phyloP scores from a whole-genome alignment of 768 basidiomycete genomes.

The Hysterangium stoloniferum region DNA sequence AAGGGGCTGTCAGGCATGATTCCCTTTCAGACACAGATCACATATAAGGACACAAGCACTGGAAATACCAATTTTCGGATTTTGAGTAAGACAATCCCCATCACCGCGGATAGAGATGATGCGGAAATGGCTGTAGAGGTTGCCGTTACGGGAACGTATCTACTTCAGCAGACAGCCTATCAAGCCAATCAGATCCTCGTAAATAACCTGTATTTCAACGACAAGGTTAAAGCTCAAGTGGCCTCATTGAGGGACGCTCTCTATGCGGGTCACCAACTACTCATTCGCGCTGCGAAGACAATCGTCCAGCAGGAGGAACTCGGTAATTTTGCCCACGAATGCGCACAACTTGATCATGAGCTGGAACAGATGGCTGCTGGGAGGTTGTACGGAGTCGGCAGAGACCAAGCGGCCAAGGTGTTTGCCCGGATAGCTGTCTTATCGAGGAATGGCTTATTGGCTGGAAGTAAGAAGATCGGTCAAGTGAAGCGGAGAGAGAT shows the following conservation, averaged over 20 bases:
- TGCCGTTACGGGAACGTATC: neutral
- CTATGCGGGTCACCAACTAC: constrained; percentile 4
- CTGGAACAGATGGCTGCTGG: neutral
- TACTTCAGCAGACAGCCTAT: neutral
- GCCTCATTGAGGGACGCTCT: neutral
- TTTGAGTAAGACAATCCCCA: neutral
- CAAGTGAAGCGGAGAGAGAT: neutral
- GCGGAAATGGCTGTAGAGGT: neutral
- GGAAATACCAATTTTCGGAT: neutral
- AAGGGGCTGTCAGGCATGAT: neutral
- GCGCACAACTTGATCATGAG: neutral
- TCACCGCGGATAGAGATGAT: neutral
- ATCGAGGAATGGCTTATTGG: neutral
- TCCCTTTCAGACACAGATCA: constrained; percentile 5
- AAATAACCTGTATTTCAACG: neutral
- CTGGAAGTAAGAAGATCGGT: neutral
- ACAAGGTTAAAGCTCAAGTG: neutral
- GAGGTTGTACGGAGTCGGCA: neutral
- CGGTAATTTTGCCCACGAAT: neutral
- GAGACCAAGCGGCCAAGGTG: neutral
- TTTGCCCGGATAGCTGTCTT: neutral
- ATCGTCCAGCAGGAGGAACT: constrained; percentile 2
- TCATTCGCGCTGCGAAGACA: neutral
- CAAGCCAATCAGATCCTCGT: neutral
- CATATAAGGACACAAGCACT: neutral